phyloP scores from a whole-genome alignment of 2,329 filamentous ascomycete genomes.

The Fusarium bactridioides region DNA sequence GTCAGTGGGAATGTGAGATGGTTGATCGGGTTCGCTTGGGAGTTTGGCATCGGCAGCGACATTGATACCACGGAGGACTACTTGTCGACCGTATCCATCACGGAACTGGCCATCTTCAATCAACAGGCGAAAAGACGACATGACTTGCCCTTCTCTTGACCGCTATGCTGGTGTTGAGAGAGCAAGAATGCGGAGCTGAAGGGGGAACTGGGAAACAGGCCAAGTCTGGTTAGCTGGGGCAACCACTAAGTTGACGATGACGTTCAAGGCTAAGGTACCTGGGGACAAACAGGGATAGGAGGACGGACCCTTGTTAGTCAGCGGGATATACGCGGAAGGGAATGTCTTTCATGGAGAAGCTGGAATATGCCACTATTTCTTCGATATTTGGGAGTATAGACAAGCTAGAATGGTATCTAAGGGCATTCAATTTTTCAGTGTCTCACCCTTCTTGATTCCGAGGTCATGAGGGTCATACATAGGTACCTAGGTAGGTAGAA shows the following conservation, averaged over 20 bases:
- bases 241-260: constrained; percentile 26
- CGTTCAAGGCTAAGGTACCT: constrained; percentile 28
- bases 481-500: background rate
- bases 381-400: background rate
- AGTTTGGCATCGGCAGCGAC: constrained; percentile 90
- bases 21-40: constrained; percentile 80
- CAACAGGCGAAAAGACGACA: constrained; percentile 78
- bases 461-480: constrained; percentile 21
- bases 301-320: constrained; percentile 29
- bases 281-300: constrained; percentile 10
- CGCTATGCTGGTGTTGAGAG: constrained; percentile 5
- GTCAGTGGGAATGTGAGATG: constrained; percentile 77
- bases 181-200: background rate
- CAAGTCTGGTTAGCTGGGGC: constrained; percentile 27
- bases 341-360: background rate
- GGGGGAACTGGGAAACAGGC: constrained; percentile 23
- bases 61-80: constrained; percentile 93
- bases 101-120: constrained; percentile 89
- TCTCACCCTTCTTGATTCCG: background rate
- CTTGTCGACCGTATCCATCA: constrained; percentile 81
- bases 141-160: constrained; percentile 47
- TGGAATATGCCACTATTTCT: background rate
- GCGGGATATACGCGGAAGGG: background rate
- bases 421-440: background rate
- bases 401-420: background rate